phyloP scores from a whole-genome alignment of 495 filamentous ascomycete species.

The Neurospora sp. region DNA sequence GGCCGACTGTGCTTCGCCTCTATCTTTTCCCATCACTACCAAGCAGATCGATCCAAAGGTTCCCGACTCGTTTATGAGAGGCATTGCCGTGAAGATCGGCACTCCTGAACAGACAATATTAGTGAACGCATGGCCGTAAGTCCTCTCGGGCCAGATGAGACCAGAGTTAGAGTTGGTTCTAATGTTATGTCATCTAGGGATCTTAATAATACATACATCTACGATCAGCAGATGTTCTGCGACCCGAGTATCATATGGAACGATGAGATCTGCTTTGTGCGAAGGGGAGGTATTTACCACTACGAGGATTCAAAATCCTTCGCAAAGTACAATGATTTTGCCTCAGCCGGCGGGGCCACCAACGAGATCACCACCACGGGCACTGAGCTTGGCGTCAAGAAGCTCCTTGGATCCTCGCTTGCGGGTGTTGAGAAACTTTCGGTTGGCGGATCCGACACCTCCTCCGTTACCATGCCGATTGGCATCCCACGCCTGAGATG shows the following conservation, averaged over 20 bases:
- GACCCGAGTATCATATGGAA: constrained; percentile 8
- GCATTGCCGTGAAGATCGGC: constrained; percentile 9
- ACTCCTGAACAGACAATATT: constrained; percentile 14
- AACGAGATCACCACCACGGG: constrained; percentile 6
- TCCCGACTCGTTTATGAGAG: constrained; percentile 13
- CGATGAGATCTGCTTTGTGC: constrained; percentile 11
- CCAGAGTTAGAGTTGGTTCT: neutral
- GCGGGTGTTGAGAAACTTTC: neutral
- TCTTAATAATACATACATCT: constrained; percentile 17
- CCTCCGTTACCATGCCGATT: constrained; percentile 4
- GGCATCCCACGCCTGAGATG: constrained; percentile 10
- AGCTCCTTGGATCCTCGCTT: constrained; percentile 9
- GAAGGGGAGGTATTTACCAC: constrained; percentile 6
- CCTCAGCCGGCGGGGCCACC: constrained; percentile 8
- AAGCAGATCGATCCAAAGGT: constrained; percentile 6
- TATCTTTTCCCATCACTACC: constrained; percentile 12
- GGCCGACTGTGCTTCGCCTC: neutral
- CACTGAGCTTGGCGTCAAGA: constrained; percentile 6
- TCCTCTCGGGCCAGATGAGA: neutral
- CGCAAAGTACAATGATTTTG: constrained; percentile 4
- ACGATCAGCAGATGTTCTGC: constrained; percentile 12
- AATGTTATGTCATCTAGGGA: constrained; percentile 1
- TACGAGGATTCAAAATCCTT: constrained; percentile 10
- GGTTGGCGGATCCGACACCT: neutral
- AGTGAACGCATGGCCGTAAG: constrained; percentile 13